phyloP scores from a whole-genome alignment of 129 eudicot species.

The Sambucus nigra region DNA sequence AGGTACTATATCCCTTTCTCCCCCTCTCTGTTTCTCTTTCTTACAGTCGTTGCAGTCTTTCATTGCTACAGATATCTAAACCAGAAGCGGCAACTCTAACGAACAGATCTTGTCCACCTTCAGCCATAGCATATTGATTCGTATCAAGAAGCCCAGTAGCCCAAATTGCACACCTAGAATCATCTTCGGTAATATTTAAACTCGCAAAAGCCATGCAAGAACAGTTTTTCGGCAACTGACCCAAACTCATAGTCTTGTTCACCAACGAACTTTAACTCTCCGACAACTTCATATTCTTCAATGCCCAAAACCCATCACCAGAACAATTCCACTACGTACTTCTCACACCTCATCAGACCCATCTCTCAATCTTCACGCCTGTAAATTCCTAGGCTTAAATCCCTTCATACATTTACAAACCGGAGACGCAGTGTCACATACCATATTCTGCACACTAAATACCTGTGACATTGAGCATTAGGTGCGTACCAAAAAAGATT shows the following conservation, averaged over 20 bases:
- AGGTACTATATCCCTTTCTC: no score
- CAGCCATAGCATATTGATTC: constrained; percentile 51
- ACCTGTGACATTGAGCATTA: constrained; percentile 50
- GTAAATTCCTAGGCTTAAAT: constrained; percentile 33
- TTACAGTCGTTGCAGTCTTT: no score
- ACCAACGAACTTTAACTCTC: constrained; percentile 39
- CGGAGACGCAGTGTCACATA: constrained; percentile 28
- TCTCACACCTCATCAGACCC: constrained; percentile 66
- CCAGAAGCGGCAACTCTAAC: constrained; percentile 53
- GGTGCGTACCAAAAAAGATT: constrained; percentile 51
- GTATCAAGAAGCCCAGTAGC: constrained; percentile 45
- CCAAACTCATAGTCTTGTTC: constrained; percentile 28
- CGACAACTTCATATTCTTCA: constrained; percentile 61
- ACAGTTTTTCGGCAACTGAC: constrained; percentile 38
- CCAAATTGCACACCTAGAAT: constrained; percentile 76
- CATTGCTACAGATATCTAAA: no score
- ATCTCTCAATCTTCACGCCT: constrained; percentile 52
- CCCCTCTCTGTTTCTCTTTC: no score
- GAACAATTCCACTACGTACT: constrained; percentile 30
- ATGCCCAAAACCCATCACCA: constrained; percentile 34
- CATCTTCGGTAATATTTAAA: constrained; percentile 32
- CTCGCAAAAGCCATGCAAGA: constrained; percentile 47
- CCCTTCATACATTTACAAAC: constrained; percentile 48
- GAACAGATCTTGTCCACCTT: constrained; percentile 76
- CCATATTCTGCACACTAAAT: constrained; percentile 50